phyloP scores from a whole-genome alignment of 2,329 filamentous ascomycete genomes.

The Chrysosporium keratinophilum region DNA sequence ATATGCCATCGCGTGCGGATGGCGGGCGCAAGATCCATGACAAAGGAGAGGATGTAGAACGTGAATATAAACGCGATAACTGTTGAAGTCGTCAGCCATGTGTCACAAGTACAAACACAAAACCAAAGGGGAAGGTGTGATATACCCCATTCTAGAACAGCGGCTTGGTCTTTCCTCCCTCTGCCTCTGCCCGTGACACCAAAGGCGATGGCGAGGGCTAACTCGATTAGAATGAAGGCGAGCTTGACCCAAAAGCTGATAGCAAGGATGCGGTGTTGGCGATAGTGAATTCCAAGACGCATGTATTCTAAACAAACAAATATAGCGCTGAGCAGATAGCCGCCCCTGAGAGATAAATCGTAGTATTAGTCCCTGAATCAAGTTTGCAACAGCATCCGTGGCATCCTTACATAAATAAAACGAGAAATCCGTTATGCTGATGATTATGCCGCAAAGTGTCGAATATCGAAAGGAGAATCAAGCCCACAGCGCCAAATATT shows the following conservation, averaged over 20 bases:
- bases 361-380: not conserved
- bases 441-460: conserved; percentile 60
- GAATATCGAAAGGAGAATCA: conserved; percentile 77
- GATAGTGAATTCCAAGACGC: conserved; percentile 68
- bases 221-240: conserved; percentile 68
- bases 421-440: conserved; percentile 66
- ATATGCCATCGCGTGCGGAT: conserved; percentile 48
- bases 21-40: conserved; percentile 76
- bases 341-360: conserved; percentile 36
- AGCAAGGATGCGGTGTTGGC: conserved; percentile 57
- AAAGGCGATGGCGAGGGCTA: conserved; percentile 59
- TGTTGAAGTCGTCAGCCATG: conserved; percentile 12
- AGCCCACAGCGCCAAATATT: conserved; percentile 62
- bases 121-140: not conserved
- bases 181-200: conserved; percentile 43
- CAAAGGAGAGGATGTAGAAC: conserved; percentile 77
- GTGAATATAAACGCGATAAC: conserved; percentile 73
- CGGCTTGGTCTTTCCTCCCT: conserved; percentile 53
- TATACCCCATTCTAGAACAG: conserved; percentile 62
- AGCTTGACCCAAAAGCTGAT: conserved; percentile 83
- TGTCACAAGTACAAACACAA: not conserved
- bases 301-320: conserved; percentile 89
- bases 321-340: conserved; percentile 74
- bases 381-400: not conserved
- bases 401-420: conserved; percentile 57